Evolutionary conservation across 805 yeast species (phyloP), one percentile per base, ranked within the genome.

Genomic region (Ogataea populi-albae): DNA sequence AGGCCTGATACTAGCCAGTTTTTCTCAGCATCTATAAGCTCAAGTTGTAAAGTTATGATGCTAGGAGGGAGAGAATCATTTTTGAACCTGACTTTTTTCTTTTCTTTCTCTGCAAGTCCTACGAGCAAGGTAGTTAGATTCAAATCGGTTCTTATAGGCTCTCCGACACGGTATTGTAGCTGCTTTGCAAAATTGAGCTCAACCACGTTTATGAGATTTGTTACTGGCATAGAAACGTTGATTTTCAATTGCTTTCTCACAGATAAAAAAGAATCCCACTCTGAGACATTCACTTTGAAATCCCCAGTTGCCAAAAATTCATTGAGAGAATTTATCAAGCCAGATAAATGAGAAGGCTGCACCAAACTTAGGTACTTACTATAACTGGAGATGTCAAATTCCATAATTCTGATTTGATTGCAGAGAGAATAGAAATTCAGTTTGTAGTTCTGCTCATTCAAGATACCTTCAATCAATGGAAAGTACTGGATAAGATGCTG

Each of bases 1-100:
- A 73, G 68, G 0, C 98, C 98, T 5, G 86, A 77, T 4, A 88
- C 63, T 3, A 87, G 54, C 98, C 98, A 91, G 34, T 69, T 73
- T 17, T 43, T 55, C 10, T 87, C 96, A 43, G 37, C 39, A 11
- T 56, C 57, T 18, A 39, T 21, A n/a, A 59, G 38, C 15, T 45
- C 57, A 6, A 64, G 26, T 11, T 47, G 50, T 17, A 62, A 41
- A 9, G 38, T 29, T 18, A 53, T 30, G 7, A 26, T 32, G n/a
- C 27, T 37, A 10, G 52, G 45, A 16, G 39, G n/a, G 11, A 32
- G 38, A 6, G 53, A 39, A 14, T 50, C 55, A 26, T 43, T 38
- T 15, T 38, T 30, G 32, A 61, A 61, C 11, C 59, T 37, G 12
- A 62, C 66, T 21, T 49, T 54, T 34, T 58, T 58, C 35, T 50